Conservation (phyloP, 169 alveolate genomes). For the Eimeria necatrix region DNA sequence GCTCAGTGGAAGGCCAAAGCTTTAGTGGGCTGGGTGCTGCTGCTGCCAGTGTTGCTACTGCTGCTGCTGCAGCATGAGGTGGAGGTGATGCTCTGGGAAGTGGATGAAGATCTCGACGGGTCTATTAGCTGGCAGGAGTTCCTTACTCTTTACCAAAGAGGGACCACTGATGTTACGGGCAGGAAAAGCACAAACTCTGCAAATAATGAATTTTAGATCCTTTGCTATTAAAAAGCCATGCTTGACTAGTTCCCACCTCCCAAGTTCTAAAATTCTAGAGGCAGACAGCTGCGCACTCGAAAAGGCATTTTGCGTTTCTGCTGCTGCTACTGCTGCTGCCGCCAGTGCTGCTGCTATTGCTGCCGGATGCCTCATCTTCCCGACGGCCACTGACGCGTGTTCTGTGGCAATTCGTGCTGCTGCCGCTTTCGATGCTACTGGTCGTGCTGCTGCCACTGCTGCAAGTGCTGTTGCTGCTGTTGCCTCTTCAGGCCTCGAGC, state of each 20-base stretch:
- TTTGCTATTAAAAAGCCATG: too few species aligned
- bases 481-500: conserved; percentile 90
- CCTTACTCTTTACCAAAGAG: conserved; percentile 93
- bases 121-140: conserved; percentile 92
- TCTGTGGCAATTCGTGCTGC: not conserved
- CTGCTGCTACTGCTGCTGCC: conserved; percentile 31
- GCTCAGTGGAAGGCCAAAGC: too few species aligned
- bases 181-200: conserved; percentile 23
- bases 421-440: conserved; percentile 13
- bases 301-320: not conserved
- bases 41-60: conserved; percentile 13
- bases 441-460: conserved; percentile 26
- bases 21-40: not conserved
- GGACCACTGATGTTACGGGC: conserved; percentile 91
- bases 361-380: not conserved
- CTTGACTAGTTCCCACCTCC: too few species aligned
- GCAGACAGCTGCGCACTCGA: too few species aligned
- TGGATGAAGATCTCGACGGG: conserved; percentile 94
- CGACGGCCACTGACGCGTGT: not conserved
- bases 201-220: too few species aligned
- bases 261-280: too few species aligned
- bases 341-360: not conserved
- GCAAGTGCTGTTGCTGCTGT: not conserved
- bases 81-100: conserved; percentile 94
- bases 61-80: conserved; percentile 85